Base-by-base conservation (phyloP, 768 basidiomycete genomes). In the Boletus insuetus region DNA sequence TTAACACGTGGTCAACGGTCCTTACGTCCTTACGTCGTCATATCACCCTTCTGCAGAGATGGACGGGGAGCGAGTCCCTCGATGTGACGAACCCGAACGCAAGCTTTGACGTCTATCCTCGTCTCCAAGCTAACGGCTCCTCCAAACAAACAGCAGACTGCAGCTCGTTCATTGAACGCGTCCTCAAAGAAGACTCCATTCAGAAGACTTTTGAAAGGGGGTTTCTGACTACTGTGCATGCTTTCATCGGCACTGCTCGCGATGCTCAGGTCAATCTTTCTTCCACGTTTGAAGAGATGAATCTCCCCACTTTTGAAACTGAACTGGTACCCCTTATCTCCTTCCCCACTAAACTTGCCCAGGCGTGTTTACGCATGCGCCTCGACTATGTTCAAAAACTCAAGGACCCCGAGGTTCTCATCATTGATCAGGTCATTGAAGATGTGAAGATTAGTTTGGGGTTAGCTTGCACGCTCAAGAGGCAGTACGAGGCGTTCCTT, bases 101-200 rank as follows among this genome's bases (percentile, higher is more conserved):
- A 17, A 84, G 75, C 51, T 79, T 82, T 13, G 89, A 91, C 54
- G 62, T 71, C 55, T 62, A 68, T 19, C 64, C 70, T 24, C 68
- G 72, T 38, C 47, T 64, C 56, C 65, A 58, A 41, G 58, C 56
- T 51, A 71, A 70, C 50, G 73, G 70, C 11, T 66, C 69, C 40
- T 64, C 73, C 42, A 85, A 84, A 55, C 62, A 64, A 47, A 74
- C 77, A 43, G 69, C 84, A 6, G 87, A 87, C 61, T 84, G 86
- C 20, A 85, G 86, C 19, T 91, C 90, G 35, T 99, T 98, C 69
- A 88, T 98, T 34, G 97, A 98, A 69, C 84, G 94, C 29, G 76
- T 98, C 24, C 79, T 97, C 54, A 98, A 98, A 69, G 96, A 98
- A 71, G 96, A 98, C 64, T 88, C 88, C n/a, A 86, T 98, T 65